A percentile compares a stretch with the other conserved stretches of the same genome.
These are phyloP conservation scores for Russula griseocarnosa DNA, from an alignment of 768 basidiomycete species.

Conservation along the genomic window DNA sequence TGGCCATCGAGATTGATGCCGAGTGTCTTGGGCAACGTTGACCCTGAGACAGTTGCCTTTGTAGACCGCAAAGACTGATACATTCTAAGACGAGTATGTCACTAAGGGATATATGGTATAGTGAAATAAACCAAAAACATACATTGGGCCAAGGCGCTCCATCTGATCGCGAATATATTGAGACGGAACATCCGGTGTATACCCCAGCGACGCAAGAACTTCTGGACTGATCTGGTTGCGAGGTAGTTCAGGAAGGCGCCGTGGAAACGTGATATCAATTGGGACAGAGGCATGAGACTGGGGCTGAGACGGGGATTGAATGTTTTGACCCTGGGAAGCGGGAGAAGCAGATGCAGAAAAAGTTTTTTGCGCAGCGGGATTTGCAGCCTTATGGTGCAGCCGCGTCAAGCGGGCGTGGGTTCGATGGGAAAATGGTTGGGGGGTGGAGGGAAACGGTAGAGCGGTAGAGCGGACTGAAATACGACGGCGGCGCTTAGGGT, in stretches of 20 bases:
- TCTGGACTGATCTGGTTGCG: conserved; percentile 14
- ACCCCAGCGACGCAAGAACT: conserved; percentile 19
- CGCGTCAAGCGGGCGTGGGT: background rate
- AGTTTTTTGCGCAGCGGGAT: background rate
- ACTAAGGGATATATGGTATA: background rate
- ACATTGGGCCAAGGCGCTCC: conserved; percentile 13
- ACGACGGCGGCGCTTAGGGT: conserved; percentile 17
- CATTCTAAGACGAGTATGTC: conserved; percentile 19
- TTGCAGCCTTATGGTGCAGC: background rate
- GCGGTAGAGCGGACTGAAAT: conserved; percentile 4
- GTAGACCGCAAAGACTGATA: conserved; percentile 23
- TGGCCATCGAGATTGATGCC: conserved; percentile 11
- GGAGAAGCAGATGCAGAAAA: background rate
- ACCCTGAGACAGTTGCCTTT: conserved; percentile 15
- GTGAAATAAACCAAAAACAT: background rate
- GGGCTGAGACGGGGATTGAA: background rate
- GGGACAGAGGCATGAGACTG: background rate
- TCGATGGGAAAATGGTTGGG: background rate
- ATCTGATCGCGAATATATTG: conserved; percentile 24
- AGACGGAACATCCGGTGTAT: conserved; percentile 3
- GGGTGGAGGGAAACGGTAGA: background rate
- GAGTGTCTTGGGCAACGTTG: conserved; percentile 21
- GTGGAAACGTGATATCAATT: conserved; percentile 13
- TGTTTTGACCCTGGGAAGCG: background rate
- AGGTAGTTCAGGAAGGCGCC: conserved; percentile 10